phyloP scores from a whole-genome alignment of 345 rosid species.

The Acer yangbiense region DNA sequence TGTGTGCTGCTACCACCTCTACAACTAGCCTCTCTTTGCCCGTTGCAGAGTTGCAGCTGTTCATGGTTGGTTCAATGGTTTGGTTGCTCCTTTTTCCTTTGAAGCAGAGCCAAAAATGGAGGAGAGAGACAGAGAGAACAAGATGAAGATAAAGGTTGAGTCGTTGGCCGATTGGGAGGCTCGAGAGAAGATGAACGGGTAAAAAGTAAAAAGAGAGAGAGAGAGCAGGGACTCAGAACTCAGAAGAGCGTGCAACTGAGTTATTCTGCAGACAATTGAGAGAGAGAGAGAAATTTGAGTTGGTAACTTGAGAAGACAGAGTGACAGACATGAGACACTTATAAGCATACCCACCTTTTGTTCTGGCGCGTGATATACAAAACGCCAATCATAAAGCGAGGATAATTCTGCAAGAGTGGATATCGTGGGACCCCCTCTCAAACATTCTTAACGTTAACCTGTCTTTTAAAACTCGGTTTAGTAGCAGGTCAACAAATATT shows the following conservation, averaged over 20 bases:
- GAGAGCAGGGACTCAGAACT: neutral
- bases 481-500: neutral
- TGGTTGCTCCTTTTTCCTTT: neutral
- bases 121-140: neutral
- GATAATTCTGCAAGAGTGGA: slow-evolving; percentile 17
- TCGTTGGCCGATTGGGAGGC: slow-evolving; percentile 8
- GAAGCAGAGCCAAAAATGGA: slow-evolving; percentile 1
- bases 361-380: slow-evolving; percentile 15
- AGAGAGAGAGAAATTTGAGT: neutral
- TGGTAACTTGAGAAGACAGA: neutral
- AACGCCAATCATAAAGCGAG: neutral
- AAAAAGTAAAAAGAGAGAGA: too few relatives aligned
- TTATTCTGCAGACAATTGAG: slow-evolving; percentile 5
- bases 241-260: slow-evolving; percentile 34
- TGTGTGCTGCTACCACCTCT: slow-evolving; percentile 69
- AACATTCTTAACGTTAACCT: slow-evolving; percentile 18
- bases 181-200: slow-evolving; percentile 11
- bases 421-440: slow-evolving; percentile 27
- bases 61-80: slow-evolving; percentile 12
- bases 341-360: neutral
- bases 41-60: neutral
- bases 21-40: slow-evolving; percentile 65
- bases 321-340: neutral
- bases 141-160: neutral
- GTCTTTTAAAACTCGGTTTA: neutral